Conservation (phyloP, 2,329 filamentous ascomycete genomes). For the Neophaeococcomyces aloes region DNA sequence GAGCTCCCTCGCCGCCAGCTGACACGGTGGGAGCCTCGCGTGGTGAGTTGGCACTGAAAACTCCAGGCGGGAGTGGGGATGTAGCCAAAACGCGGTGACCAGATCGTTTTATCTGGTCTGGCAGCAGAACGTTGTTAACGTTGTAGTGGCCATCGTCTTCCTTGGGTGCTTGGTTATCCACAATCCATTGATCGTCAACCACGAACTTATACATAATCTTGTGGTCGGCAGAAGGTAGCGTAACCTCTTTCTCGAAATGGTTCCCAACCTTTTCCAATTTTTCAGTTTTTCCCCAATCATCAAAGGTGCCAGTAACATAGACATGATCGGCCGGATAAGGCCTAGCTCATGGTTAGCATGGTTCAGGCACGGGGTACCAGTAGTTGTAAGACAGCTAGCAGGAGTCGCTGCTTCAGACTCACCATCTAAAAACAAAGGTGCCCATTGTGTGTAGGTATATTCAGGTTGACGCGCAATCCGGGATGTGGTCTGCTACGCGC, state of each 20-base stretch:
- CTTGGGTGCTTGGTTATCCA: conserved; percentile 67
- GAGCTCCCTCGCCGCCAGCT: conserved; percentile 14
- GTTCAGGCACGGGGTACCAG: neutral
- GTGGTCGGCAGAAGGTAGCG: conserved; percentile 51
- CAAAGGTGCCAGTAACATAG: conserved; percentile 91
- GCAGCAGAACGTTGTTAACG: conserved; percentile 82
- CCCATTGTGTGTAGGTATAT: conserved; percentile 17
- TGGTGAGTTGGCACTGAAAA: too few relatives aligned
- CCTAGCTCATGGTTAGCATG: conserved; percentile 46
- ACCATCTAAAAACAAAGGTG: conserved; percentile 22
- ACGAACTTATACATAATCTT: conserved; percentile 99
- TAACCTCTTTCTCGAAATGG: conserved; percentile 69
- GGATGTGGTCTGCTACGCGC: too few relatives aligned
- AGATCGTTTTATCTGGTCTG: conserved; percentile 63
- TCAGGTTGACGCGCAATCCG: too few relatives aligned
- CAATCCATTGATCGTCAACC: conserved; percentile 83
- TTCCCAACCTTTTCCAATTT: conserved; percentile 66
- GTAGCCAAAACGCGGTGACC: too few relatives aligned
- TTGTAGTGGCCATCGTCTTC: conserved; percentile 76
- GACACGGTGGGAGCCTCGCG: conserved; percentile 5
- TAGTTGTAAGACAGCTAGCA: neutral
- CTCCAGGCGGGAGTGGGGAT: too few relatives aligned
- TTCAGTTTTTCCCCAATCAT: conserved; percentile 82
- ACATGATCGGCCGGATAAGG: conserved; percentile 74
- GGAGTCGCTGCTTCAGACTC: too few relatives aligned